Conservation (phyloP, 306 rosid genomes). For the Pterocarpus santalinus region DNA sequence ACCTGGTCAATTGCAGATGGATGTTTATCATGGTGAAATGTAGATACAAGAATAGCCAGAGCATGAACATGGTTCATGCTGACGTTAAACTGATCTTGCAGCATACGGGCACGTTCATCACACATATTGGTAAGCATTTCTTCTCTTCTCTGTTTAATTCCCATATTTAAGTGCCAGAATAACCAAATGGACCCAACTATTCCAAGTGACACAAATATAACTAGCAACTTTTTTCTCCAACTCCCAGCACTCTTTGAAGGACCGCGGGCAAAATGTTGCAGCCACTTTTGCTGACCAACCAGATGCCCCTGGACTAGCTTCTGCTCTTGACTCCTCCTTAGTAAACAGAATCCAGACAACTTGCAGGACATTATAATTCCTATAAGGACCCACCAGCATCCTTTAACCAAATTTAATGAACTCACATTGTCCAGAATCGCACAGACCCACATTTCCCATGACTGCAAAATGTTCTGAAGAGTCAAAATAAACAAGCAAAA, state of each 20-base stretch:
- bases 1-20: slow-evolving; percentile 98
- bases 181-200: slow-evolving; percentile 65
- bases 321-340: slow-evolving; percentile 55
- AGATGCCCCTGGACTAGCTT: slow-evolving; percentile 52
- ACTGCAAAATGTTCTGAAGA: slow-evolving; percentile 53
- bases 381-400: slow-evolving; percentile 63
- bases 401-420: slow-evolving; percentile 54
- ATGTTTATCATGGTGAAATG: slow-evolving; percentile 88
- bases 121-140: slow-evolving; percentile 94
- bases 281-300: slow-evolving; percentile 51
- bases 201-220: slow-evolving; percentile 63
- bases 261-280: slow-evolving; percentile 48
- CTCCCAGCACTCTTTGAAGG: slow-evolving; percentile 72
- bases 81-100: slow-evolving; percentile 97
- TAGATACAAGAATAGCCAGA: slow-evolving; percentile 91
- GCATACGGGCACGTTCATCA: slow-evolving; percentile 96
- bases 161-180: slow-evolving; percentile 65
- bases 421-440: slow-evolving; percentile 45
- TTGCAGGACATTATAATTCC: slow-evolving; percentile 62
- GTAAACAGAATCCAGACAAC: slow-evolving; percentile 53
- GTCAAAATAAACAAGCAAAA: slow-evolving; percentile 44
- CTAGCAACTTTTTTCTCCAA: slow-evolving; percentile 77
- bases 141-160: slow-evolving; percentile 65
- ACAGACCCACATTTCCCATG: slow-evolving; percentile 45
- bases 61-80: slow-evolving; percentile 98